Evolutionary conservation across 768 basidiomycete genomes (phyloP), one percentile per base, ranked within the genome.

Genomic region (Trametes villosa): DNA sequence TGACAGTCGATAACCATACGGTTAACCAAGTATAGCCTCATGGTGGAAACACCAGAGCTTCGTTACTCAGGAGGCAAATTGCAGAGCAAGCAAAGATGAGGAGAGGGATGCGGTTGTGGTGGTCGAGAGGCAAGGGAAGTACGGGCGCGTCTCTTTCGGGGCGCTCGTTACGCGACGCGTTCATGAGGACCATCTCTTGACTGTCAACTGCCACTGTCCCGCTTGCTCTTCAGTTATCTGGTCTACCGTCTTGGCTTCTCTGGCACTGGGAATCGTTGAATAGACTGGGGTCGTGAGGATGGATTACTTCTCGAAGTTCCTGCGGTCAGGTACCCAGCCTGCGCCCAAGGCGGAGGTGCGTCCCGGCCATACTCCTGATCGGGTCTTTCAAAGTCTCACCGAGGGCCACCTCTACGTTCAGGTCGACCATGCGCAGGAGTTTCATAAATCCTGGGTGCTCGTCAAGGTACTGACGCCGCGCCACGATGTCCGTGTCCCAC

Each of bases 301-400:
- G 91, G 90, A 92, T 68, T 94, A 93, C 72, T 94, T 94, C 70
- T 88, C 90, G 53, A 92, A 91, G 70, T 92, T 93, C 69, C 77
- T 94, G 53, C 75, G 70, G 70, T 78, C 75, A 68, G 77, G 68
- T 60, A 78, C 60, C 74, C 85, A 76, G 63, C 78, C 67, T 26
- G 73, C 66, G 63, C 81, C 59, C 9, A 91, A 86, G 69, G 71
- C 76, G 0, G 72, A 78, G 42, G 77, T 86, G 20, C 26, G 66
- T 15, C 57, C 24, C 49, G 41, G 40, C n/a, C 40, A 33, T 22
- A 24, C 15, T 52, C 38, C 5, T 20, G 8, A 7, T 24, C 22
- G 34, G 33, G 30, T 53, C 13, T 24, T 24, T 53, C 44, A 51
- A 50, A 9, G 41, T 24, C 49, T 38, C 18, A 52, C 52, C 29